Conservation (phyloP, 345 rosid genomes). For the Sonneratia alba region DNA sequence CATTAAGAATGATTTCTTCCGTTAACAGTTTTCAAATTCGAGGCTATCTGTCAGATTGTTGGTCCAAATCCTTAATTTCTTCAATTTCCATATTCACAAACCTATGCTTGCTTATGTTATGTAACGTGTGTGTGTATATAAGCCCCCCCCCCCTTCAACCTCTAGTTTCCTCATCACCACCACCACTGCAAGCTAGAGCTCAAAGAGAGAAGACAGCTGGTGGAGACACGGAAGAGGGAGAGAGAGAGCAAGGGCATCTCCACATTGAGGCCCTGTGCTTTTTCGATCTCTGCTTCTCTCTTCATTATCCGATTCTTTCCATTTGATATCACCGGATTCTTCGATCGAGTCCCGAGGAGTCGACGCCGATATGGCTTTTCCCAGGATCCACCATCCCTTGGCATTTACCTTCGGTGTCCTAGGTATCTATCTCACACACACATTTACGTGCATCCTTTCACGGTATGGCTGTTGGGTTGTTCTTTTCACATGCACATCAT, state of each 20-base stretch:
- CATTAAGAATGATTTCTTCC: too few relatives aligned
- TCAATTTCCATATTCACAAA: slow-evolving; percentile 1
- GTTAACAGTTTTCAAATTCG: too few relatives aligned
- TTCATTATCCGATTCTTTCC: slow-evolving; percentile 1
- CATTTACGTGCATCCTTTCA: not conserved
- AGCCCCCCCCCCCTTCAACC: slow-evolving; percentile 16
- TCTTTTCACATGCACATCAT: too few relatives aligned
- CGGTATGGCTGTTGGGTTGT: not conserved
- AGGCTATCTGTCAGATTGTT: too few relatives aligned
- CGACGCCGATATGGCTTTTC: slow-evolving; percentile 25
- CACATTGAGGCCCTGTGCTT: slow-evolving; percentile 9
- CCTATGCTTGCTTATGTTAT: not conserved
- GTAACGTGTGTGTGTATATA: slow-evolving; percentile 20
- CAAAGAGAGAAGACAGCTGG: slow-evolving; percentile 7
- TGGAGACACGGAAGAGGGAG: slow-evolving; percentile 7
- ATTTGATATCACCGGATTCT: not conserved
- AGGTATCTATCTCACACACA: slow-evolving; percentile 29
- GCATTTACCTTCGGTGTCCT: slow-evolving; percentile 54
- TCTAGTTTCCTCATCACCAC: slow-evolving; percentile 4
- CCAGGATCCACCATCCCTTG: slow-evolving; percentile 22
- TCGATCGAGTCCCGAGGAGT: not conserved
- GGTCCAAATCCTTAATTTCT: too few relatives aligned
- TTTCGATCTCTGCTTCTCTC: not conserved
- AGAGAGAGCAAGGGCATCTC: slow-evolving; percentile 27
- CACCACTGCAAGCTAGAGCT: slow-evolving; percentile 1